Evolutionary conservation across 345 rosid species (phyloP), one percentile per base, ranked within the genome.

Genomic region (Lumnitzera racemosa): DNA sequence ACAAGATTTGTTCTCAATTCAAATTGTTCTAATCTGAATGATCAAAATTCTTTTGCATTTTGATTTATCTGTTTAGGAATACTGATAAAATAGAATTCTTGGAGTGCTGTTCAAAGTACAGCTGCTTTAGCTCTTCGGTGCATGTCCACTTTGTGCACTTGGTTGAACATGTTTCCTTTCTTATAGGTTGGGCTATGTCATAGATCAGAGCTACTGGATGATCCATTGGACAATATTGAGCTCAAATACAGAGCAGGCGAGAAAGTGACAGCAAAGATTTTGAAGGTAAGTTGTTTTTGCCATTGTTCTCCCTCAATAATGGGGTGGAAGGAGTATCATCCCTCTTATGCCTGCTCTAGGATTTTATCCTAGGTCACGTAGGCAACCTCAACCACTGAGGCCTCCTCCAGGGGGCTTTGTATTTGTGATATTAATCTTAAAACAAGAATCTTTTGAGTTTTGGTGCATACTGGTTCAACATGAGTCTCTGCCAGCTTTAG

Each of bases 141-240:
- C 43, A 36, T 36, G 43, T 36, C 43, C 43, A 50, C 47, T 47
- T 24, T 61, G 15, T 50, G 14, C 41, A 27, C 31, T 27, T 1
- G 31, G 31, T 27, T 27, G 31, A 27, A 43, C 3, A n/a, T 55
- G 16, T 47, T 16, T 15, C 20, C 49, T 20, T 68, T 51, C 59
- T 63, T 71, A 55, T 67, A 94, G 99, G 97, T 90, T 75, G 99
- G 99, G 53, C 80, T 94, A 58, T 94, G 97, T 67, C 97, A 94
- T 68, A 72, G 75, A 56, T 86, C 97, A 2, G 83, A 94, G 78
- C 77, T 94, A 67, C 72, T 91, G 12, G 95, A 86, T 59, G 85
- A 81, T 52, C 83, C 53, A 46, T 61, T 86, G 24, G 82, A 78
- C 67, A 79, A 80, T 58, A 64, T 90, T 41, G 83, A 79, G 76